Evolutionary conservation across 2,329 filamentous ascomycete species (phyloP).

Genomic region (Diaporthe citriasiana): DNA sequence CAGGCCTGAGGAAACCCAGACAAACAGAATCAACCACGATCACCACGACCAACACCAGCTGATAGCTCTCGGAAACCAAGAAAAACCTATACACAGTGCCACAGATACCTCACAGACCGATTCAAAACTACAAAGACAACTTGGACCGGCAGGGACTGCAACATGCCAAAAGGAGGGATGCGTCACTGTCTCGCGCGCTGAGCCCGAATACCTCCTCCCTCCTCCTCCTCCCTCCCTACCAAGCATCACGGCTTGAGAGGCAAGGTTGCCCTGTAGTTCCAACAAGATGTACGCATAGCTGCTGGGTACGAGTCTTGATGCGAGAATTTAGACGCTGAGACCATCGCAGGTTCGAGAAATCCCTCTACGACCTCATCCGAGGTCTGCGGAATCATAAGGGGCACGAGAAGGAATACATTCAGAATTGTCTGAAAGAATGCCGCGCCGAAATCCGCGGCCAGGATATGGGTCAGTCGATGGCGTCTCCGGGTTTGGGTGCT

Average conservation of each 20-base stretch:
- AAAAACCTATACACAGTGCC: background rate
- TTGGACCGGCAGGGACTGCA: constrained; percentile 22
- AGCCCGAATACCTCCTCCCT: constrained; percentile 24
- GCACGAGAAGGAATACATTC: constrained; percentile 94
- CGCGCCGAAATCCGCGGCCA: constrained; percentile 90
- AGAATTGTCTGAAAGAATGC: constrained; percentile 94
- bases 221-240: constrained; percentile 1
- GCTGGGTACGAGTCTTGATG: background rate
- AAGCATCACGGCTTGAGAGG: constrained; percentile 22
- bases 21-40: background rate
- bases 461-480: constrained; percentile 81
- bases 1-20: constrained; percentile 7
- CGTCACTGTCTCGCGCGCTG: constrained; percentile 33
- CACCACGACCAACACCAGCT: constrained; percentile 1
- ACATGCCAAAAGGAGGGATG: constrained; percentile 38
- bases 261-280: constrained; percentile 20
- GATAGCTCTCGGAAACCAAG: constrained; percentile 16
- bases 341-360: constrained; percentile 94
- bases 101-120: background rate
- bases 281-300: constrained; percentile 46
- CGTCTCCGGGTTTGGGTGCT: background rate
- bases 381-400: constrained; percentile 96
- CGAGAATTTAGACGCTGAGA: constrained; percentile 45
- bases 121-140: background rate
- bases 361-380: constrained; percentile 97